These are phyloP conservation scores for Trichoderma harzianum DNA, from an alignment of 2,329 filamentous ascomycete species.

Conservation along the genomic window DNA sequence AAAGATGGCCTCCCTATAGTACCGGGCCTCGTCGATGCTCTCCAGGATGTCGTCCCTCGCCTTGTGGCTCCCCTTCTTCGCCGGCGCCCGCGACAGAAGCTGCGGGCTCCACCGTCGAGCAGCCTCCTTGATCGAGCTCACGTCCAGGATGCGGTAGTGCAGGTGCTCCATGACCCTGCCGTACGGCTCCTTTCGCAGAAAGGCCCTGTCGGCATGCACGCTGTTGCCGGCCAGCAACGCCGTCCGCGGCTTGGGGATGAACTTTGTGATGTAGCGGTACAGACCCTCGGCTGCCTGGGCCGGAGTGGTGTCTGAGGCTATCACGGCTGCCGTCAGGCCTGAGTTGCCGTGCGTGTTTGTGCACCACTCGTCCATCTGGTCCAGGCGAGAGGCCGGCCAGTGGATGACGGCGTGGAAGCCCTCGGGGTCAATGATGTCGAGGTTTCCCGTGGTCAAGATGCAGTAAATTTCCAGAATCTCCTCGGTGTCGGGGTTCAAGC, in stretches of 20 bases:
- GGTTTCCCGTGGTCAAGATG: conserved; percentile 78
- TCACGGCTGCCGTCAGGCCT: conserved; percentile 75
- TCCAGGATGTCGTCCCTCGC: conserved; percentile 89
- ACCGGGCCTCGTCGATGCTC: conserved; percentile 87
- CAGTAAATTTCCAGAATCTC: conserved; percentile 90
- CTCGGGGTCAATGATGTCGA: conserved; percentile 69
- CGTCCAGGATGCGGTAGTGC: conserved; percentile 87
- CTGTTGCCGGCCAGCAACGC: conserved; percentile 87
- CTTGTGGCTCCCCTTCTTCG: conserved; percentile 74
- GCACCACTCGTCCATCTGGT: conserved; percentile 87
- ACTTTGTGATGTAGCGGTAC: conserved; percentile 71
- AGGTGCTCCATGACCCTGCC: conserved; percentile 69
- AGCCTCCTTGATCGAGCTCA: conserved; percentile 90
- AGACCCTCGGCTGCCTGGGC: conserved; percentile 69
- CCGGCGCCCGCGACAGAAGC: conserved; percentile 57
- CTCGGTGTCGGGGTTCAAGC: conserved; percentile 67
- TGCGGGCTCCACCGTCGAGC: conserved; percentile 69
- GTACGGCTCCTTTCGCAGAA: conserved; percentile 74
- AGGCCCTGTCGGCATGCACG: conserved; percentile 84
- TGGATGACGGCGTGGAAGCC: conserved; percentile 82
- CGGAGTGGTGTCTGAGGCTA: conserved; percentile 69
- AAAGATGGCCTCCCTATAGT: conserved; percentile 74
- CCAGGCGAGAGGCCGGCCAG: conserved; percentile 65
- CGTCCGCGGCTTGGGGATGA: conserved; percentile 62
- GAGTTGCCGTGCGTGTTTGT: conserved; percentile 71